Base-by-base conservation (phyloP, 768 basidiomycete species). In the Phylloporus arenicola region DNA sequence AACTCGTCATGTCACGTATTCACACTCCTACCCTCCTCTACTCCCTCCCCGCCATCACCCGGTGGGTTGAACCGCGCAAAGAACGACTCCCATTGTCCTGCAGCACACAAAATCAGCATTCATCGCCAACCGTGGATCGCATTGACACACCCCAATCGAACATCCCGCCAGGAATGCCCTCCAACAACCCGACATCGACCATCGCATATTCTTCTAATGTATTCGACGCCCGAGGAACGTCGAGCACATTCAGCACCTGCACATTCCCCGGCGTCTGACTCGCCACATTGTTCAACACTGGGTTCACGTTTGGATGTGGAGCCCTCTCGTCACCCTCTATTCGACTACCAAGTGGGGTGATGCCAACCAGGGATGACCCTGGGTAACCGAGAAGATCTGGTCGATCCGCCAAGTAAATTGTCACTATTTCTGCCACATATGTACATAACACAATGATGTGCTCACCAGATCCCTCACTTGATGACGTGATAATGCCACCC, bases 31-130 rank as follows among this genome's bases (percentile, higher is more conserved):
- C 34, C 37, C 9, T 27, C 6, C 9, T n/a, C 22, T 29, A 4
- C 13, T 35, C 33, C n/a, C 50, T 40, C 45, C 57, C 12, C 50
- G 5, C 31, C 50, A 11, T 47, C 20, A 10, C 38, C 46, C 10
- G 62, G 31, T 17, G 48, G 8, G 45, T 66, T 67, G 51, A 88
- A 78, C 43, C 86, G 77, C 33, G 84, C 72, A 65, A 91, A 90
- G 70, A 88, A 90, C 29, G 74, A 81, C 45, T 89, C 88, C 88
- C 88, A 90, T 72, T 88, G 86, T 39, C 81, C 88, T 90, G 62
- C 40, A 40, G 33, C 35, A 22, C 39, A 49, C 20, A 47, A 45
- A 46, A 43, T 43, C 34, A 31, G 46, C 31, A 6, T 37, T 6
- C 13, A 25, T 43, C 20, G 38, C 24, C 13, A 20, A 43, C 37